A percentile compares a stretch with the other conserved stretches of the same genome.
phyloP scores from a whole-genome alignment of 2,329 filamentous ascomycete species.

The Epichloe gansuensis region DNA sequence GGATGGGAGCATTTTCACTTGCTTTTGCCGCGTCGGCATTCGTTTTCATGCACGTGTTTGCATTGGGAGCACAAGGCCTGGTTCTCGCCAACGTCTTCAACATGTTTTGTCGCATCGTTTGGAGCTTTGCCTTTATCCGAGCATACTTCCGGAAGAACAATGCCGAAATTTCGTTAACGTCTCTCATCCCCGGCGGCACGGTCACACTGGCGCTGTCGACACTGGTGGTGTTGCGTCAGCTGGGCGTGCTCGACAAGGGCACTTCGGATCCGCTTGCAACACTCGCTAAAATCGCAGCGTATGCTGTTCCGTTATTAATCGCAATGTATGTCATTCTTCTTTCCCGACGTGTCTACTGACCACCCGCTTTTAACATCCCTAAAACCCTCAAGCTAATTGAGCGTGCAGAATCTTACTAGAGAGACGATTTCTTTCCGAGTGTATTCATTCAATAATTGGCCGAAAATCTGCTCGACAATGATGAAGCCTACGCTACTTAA shows the following conservation, averaged over 20 bases:
- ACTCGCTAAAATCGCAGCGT: constrained; percentile 35
- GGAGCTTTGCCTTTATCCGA: constrained; percentile 64
- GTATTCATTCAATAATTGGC: constrained; percentile 32
- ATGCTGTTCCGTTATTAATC: constrained; percentile 39
- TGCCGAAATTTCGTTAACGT: constrained; percentile 16
- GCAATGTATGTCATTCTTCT: constrained; percentile 42
- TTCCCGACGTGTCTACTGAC: constrained; percentile 4
- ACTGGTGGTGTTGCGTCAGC: constrained; percentile 14
- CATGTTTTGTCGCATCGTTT: constrained; percentile 73
- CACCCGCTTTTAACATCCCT: constrained; percentile 1
- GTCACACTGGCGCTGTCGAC: constrained; percentile 17
- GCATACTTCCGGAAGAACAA: constrained; percentile 44
- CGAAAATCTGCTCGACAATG: constrained; percentile 19
- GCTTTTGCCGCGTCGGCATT: constrained; percentile 67
- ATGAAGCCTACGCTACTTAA: constrained; percentile 5
- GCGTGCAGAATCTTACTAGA: constrained; percentile 38
- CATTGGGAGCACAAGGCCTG: constrained; percentile 64
- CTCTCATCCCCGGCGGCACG: constrained; percentile 17
- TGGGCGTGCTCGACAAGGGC: constrained; percentile 14
- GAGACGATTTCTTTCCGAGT: constrained; percentile 39
- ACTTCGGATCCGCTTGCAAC: constrained; percentile 17
- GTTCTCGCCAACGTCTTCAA: constrained; percentile 84
- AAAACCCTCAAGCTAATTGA: constrained; percentile 12
- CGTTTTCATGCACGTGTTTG: constrained; percentile 56
- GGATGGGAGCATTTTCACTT: constrained; percentile 74